These are phyloP conservation scores for Taiozyma sp. DNA, from an alignment of 1,139 yeast species.

Conservation along the genomic window DNA sequence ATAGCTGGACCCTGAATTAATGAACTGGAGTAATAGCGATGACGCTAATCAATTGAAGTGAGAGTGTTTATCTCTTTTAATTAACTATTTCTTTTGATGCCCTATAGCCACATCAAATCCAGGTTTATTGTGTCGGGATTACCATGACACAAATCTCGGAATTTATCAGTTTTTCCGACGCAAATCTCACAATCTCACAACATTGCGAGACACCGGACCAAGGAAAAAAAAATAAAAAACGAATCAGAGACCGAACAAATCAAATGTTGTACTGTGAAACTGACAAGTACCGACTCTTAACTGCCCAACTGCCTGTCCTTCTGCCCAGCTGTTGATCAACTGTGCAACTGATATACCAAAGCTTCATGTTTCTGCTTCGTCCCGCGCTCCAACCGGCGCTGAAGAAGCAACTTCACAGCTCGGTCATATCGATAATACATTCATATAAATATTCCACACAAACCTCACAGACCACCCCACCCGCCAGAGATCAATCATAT, in stretches of 20 bases:
- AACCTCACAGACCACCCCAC: neutral
- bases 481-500: neutral
- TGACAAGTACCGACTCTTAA: neutral
- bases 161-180: neutral
- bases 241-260: neutral
- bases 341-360: neutral
- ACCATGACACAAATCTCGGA: neutral
- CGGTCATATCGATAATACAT: neutral
- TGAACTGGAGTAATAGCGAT: neutral
- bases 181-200: neutral
- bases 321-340: neutral
- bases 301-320: neutral
- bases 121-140: neutral
- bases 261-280: neutral
- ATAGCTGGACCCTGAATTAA: conserved; percentile 15
- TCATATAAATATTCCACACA: neutral
- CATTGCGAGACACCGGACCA: neutral
- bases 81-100: neutral
- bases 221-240: neutral
- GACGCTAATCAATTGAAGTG: too few relatives aligned
- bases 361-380: neutral
- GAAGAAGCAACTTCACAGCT: neutral
- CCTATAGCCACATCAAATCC: neutral
- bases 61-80: too few relatives aligned
- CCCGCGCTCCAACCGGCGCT: neutral